A percentile compares a stretch with the other conserved stretches of the same genome.
These are phyloP conservation scores for Edaphochlamys debaryana DNA, from an alignment of 139 green algal species.

Conservation along the genomic window DNA sequence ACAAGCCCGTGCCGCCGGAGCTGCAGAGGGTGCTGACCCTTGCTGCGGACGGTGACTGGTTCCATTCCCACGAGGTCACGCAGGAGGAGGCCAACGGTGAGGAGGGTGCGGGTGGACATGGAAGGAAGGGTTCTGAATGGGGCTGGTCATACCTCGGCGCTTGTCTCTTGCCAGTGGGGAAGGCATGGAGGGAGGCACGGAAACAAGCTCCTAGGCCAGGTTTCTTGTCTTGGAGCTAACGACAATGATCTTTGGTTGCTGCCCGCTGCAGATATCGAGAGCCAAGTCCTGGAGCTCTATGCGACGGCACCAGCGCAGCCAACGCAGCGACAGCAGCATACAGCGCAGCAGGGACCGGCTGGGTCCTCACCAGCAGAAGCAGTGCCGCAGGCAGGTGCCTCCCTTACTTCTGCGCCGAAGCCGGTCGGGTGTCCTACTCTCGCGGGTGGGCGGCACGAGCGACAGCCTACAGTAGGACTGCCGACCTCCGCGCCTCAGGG, in stretches of 20 bases:
- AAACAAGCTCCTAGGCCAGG: no score
- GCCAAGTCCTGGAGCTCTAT: constrained; percentile 35
- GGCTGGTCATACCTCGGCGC: no score
- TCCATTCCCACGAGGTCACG: not conserved
- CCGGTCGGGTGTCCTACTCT: no score
- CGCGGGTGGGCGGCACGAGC: not conserved
- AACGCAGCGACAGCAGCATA: not conserved
- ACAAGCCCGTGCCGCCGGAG: not conserved
- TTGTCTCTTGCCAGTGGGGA: no score
- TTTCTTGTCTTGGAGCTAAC: not conserved
- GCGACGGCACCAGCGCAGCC: not conserved
- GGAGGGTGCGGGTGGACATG: not conserved
- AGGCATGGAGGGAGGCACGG: no score
- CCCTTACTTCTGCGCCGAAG: not conserved
- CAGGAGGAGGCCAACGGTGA: constrained; percentile 8
- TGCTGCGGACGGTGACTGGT: not conserved
- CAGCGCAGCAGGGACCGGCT: not conserved
- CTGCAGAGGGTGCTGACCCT: constrained; percentile 15
- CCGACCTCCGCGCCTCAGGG: no score
- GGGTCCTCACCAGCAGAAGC: no score
- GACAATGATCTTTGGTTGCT: not conserved
- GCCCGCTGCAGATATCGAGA: constrained; percentile 18
- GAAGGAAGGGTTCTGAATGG: no score
- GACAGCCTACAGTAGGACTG: not conserved
- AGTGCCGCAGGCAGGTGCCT: not conserved